A percentile compares a stretch with the other conserved stretches of the same genome.
These are phyloP conservation scores for Lipomyces sp. DNA, from an alignment of 805 yeast genomes.

Conservation along the genomic window DNA sequence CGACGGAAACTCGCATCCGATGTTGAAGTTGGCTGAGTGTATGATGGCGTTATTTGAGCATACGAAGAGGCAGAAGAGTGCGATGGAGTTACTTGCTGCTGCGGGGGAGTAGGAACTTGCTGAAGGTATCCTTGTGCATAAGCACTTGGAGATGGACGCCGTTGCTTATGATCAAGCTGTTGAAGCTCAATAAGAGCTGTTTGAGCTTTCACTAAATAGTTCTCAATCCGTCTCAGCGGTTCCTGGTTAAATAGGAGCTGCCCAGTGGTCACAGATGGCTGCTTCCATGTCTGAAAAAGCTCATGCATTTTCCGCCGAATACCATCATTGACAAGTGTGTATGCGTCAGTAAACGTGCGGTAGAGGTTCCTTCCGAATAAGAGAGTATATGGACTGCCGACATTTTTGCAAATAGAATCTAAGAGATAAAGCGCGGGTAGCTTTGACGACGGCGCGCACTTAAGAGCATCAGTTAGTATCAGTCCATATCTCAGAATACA, in stretches of 20 bases:
- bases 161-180: slow-evolving; percentile 27
- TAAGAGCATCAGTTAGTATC: slow-evolving; percentile 10
- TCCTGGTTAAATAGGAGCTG: slow-evolving; percentile 73
- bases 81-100: slow-evolving; percentile 11
- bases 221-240: slow-evolving; percentile 72
- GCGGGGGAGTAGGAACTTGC: slow-evolving; percentile 11
- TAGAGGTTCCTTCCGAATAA: slow-evolving; percentile 72
- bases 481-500: not conserved
- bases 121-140: slow-evolving; percentile 6
- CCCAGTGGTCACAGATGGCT: slow-evolving; percentile 58
- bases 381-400: slow-evolving; percentile 87
- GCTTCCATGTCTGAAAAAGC: slow-evolving; percentile 87
- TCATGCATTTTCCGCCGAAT: slow-evolving; percentile 73
- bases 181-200: slow-evolving; percentile 31
- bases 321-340: slow-evolving; percentile 76
- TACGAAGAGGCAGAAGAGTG: not conserved
- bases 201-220: slow-evolving; percentile 54
- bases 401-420: slow-evolving; percentile 89
- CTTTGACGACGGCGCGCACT: slow-evolving; percentile 80
- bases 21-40: not conserved
- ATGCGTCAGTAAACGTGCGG: slow-evolving; percentile 73
- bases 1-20: not conserved
- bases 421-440: slow-evolving; percentile 80
- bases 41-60: not conserved
- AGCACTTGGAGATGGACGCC: slow-evolving; percentile 9